Percentiles rank a stretch among this genome's conserved stretches.
phyloP scores from a whole-genome alignment of 148 eudicot species.

The Fagopyrum homotropicum region DNA sequence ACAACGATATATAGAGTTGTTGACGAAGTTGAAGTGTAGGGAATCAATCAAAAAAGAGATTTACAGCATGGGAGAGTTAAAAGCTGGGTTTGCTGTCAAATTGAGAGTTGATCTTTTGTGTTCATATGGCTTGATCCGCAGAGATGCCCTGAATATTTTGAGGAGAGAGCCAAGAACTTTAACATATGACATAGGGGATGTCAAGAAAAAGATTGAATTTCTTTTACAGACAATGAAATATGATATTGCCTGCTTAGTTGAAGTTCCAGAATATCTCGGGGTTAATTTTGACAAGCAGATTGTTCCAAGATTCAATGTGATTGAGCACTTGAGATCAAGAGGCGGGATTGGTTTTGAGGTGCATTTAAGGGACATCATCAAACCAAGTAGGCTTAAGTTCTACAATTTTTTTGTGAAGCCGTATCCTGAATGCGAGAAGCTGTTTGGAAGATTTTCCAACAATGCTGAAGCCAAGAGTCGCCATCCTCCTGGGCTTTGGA shows the following conservation, averaged over 20 bases:
- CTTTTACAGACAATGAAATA: conserved; percentile 47
- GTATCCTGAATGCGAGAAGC: conserved; percentile 79
- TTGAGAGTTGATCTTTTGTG: conserved; percentile 59
- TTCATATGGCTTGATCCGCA: conserved; percentile 53
- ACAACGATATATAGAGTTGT: conserved; percentile 48
- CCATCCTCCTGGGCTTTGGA: conserved; percentile 83
- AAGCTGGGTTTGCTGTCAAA: conserved; percentile 67
- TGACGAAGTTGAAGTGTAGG: conserved; percentile 59
- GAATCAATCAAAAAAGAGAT: conserved; percentile 45
- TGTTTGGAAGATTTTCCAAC: conserved; percentile 57
- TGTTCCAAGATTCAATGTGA: conserved; percentile 72
- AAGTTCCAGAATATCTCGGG: conserved; percentile 81
- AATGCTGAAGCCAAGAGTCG: conserved; percentile 27
- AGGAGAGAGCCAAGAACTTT: conserved; percentile 75
- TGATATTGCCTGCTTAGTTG: conserved; percentile 52
- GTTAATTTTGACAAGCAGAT: conserved; percentile 83
- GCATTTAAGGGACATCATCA: conserved; percentile 58
- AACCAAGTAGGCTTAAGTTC: conserved; percentile 61
- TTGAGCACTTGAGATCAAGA: conserved; percentile 66
- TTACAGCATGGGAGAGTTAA: conserved; percentile 48
- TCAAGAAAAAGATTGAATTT: conserved; percentile 69
- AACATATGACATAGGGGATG: conserved; percentile 47
- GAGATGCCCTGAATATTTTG: conserved; percentile 68
- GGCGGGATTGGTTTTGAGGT: conserved; percentile 77
- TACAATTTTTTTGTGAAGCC: conserved; percentile 90